A percentile compares a stretch with the other conserved stretches of the same genome.
These are phyloP conservation scores for Senecio squalidus DNA, from an alignment of 140 eudicot species.

Conservation along the genomic window DNA sequence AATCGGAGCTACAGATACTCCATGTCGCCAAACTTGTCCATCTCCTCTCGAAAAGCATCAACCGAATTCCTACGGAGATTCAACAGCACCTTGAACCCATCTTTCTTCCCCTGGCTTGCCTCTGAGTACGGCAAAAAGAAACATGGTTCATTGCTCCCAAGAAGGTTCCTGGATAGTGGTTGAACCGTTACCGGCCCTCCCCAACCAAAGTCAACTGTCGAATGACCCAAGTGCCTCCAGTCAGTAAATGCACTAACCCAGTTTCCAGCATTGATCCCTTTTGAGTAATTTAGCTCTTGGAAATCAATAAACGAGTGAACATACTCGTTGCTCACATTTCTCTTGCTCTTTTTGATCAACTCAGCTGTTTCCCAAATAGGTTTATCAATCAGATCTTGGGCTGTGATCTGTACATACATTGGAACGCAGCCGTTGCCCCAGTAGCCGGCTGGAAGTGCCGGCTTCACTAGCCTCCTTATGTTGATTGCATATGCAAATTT, in stretches of 20 bases:
- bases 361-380: slow-evolving; percentile 74
- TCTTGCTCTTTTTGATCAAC: slow-evolving; percentile 62
- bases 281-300: slow-evolving; percentile 49
- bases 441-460: slow-evolving; percentile 64
- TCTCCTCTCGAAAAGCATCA: slow-evolving; percentile 44
- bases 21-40: slow-evolving; percentile 47
- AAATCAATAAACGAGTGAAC: slow-evolving; percentile 69
- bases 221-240: slow-evolving; percentile 92
- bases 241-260: slow-evolving; percentile 76
- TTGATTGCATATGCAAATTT: slow-evolving; percentile 64
- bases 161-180: slow-evolving; percentile 63
- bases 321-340: slow-evolving; percentile 48
- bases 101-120: slow-evolving; percentile 45
- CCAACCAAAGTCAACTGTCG: slow-evolving; percentile 85
- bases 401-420: slow-evolving; percentile 49
- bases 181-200: slow-evolving; percentile 81
- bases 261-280: slow-evolving; percentile 67
- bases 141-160: slow-evolving; percentile 73
- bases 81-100: slow-evolving; percentile 64
- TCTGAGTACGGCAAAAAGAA: slow-evolving; percentile 70
- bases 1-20: slow-evolving; percentile 19
- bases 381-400: slow-evolving; percentile 44
- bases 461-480: slow-evolving; percentile 60
- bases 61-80: slow-evolving; percentile 42
- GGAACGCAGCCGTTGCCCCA: slow-evolving; percentile 95